Base-by-base conservation (phyloP, 257 asterid genomes). In the Orobanche coerulescens region DNA sequence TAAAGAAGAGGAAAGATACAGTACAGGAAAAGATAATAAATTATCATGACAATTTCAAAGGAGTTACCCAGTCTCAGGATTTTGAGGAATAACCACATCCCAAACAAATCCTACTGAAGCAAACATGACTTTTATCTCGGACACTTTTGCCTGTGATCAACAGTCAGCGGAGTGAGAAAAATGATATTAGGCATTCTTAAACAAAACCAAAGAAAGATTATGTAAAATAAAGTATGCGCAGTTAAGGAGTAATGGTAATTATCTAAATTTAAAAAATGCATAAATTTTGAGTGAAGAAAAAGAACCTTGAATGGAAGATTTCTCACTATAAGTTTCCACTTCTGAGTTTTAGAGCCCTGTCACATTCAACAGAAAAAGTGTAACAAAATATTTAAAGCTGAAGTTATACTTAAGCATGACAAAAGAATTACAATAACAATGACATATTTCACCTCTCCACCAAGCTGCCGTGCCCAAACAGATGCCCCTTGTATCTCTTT, bases 381-480 rank as follows among this genome's bases (percentile, higher is more conserved):
- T n/a, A 63, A 36, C 46, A 14, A 25, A 49, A 23, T 7, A 51
- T 14, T 12, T 13, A 50, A 25, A n/a, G 48, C 37, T 47, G 54
- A 20, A 26, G 36, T 30, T 30, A 7, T 30, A 30, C 36, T 30
- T 30, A 30, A 2, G 36, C 36, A 44, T 40, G 49, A 25, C 19
- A 48, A 64, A 58, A 71, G 36, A 53, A 47, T 24, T 19, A 22
- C 31, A 37, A 33, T 16, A 69, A 26, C 18, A 71, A 61, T 44
- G 52, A 67, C 42, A 22, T 8, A 57, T 61, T 28, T 48, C 69
- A 89, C 99, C 97, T 93, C 97, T 79, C 99, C 99, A 24, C 99
- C 99, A 75, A 84, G 94, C 69, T 93, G 99, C 25, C 97, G 95
- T 49, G 95, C 99, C 99, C 99, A 93, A 64, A 93, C 82, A 61